Evolutionary conservation across 495 filamentous ascomycete genomes (phyloP).

Genomic region (Oidiodendron maius): DNA sequence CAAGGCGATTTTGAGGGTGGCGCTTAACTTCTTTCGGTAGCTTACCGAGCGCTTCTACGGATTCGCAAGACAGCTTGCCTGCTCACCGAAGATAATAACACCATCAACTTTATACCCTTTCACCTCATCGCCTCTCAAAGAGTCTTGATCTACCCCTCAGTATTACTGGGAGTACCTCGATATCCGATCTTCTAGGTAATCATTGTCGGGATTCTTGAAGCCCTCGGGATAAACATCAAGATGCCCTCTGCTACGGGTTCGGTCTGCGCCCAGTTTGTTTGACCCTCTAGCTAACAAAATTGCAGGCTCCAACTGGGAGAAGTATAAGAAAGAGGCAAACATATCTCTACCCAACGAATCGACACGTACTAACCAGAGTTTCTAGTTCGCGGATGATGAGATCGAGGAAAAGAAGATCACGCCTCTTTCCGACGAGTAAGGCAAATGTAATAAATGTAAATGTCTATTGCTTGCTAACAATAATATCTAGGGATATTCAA

Average conservation of each 20-base stretch:
- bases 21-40: not conserved
- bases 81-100: conserved; percentile 1
- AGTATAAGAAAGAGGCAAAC: conserved; percentile 75
- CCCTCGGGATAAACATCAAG: not conserved
- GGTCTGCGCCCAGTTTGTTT: not conserved
- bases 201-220: no score
- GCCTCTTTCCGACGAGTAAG: conserved; percentile 90
- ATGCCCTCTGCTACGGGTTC: not conserved
- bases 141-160: not conserved
- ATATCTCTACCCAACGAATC: not conserved
- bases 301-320: conserved; percentile 92
- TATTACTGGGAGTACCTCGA: not conserved
- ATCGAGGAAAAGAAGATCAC: conserved; percentile 99
- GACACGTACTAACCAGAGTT: not conserved
- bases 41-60: not conserved
- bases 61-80: conserved; percentile 9
- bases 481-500: conserved; percentile 76
- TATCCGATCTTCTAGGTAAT: not conserved
- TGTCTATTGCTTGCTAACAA: conserved; percentile 9
- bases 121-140: not conserved
- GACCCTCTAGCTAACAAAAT: conserved; percentile 52
- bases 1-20: conserved; percentile 2
- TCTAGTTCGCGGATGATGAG: conserved; percentile 81
- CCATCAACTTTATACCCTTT: not conserved
- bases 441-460: conserved; percentile 11